These are phyloP conservation scores for Candida ipomoeae DNA, from an alignment of 805 yeast species.

Conservation along the genomic window DNA sequence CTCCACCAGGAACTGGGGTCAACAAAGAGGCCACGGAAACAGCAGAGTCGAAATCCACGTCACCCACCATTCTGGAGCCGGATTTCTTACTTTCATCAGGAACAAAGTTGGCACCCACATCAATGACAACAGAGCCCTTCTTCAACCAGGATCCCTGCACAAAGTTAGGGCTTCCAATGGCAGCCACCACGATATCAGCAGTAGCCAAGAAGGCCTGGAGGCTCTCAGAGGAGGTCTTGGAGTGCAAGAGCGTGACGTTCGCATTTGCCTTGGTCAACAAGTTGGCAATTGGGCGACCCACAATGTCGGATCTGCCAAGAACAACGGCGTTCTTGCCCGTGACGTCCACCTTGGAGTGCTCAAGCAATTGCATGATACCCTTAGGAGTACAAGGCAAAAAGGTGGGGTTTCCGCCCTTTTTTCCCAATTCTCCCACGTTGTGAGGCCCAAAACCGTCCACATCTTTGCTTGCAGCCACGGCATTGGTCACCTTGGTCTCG, in stretches of 20 bases:
- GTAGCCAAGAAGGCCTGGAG: slow-evolving; percentile 43
- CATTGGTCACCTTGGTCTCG: slow-evolving; percentile 62
- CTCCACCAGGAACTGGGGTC: slow-evolving; percentile 93
- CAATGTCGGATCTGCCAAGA: slow-evolving; percentile 81
- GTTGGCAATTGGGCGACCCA: slow-evolving; percentile 75
- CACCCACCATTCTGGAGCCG: slow-evolving; percentile 74
- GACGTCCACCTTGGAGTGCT: slow-evolving; percentile 51
- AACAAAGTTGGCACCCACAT: slow-evolving; percentile 78
- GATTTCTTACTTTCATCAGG: slow-evolving; percentile 62
- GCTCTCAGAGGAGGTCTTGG: slow-evolving; percentile 52
- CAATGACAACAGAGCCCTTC: slow-evolving; percentile 64
- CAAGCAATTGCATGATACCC: slow-evolving; percentile 66
- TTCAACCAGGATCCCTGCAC: slow-evolving; percentile 76
- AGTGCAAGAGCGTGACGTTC: slow-evolving; percentile 73
- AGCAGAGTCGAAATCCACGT: slow-evolving; percentile 62
- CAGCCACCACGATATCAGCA: slow-evolving; percentile 77
- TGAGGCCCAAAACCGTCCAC: slow-evolving; percentile 81
- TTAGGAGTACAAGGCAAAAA: slow-evolving; percentile 83
- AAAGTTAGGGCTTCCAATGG: slow-evolving; percentile 67
- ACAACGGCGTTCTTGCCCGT: slow-evolving; percentile 76
- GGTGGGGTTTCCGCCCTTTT: slow-evolving; percentile 65
- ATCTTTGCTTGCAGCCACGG: slow-evolving; percentile 65
- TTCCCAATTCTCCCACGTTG: slow-evolving; percentile 74
- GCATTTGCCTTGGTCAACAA: slow-evolving; percentile 68
- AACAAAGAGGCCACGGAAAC: slow-evolving; percentile 53